Evolutionary conservation across 306 rosid species (phyloP).

Genomic region (Vigna angularis): DNA sequence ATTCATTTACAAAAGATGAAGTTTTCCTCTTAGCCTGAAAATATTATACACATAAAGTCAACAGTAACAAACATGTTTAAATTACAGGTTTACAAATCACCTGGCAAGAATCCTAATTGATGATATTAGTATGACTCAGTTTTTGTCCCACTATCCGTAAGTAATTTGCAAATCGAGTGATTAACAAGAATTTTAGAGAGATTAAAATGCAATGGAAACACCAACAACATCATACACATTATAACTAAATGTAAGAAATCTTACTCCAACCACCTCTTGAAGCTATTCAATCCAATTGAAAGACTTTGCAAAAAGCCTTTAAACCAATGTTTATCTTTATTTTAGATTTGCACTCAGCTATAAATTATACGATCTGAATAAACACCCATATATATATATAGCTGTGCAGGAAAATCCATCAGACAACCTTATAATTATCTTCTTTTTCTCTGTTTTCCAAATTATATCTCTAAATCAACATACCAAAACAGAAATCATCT

Average conservation of each 20-base stretch:
- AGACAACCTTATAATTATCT: background rate
- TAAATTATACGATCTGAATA: background rate
- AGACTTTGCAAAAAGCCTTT: background rate
- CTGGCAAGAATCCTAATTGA: constrained; percentile 36
- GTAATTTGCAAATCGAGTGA: constrained; percentile 19
- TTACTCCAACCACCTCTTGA: background rate
- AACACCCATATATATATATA: background rate
- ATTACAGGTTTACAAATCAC: constrained; percentile 14
- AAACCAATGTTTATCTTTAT: background rate
- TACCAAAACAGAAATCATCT: constrained; percentile 15
- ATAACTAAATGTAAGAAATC: background rate
- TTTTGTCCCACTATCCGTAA: constrained; percentile 1
- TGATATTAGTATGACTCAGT: constrained; percentile 25
- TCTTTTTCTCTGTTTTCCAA: background rate
- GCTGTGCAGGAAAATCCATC: background rate
- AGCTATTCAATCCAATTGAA: constrained; percentile 7
- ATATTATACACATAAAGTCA: constrained; percentile 17
- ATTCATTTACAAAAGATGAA: constrained; percentile 59
- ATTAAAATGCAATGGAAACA: constrained; percentile 27
- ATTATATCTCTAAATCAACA: background rate
- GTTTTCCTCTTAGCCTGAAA: constrained; percentile 85
- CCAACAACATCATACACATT: background rate
- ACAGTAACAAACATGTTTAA: background rate
- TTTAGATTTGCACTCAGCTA: background rate
- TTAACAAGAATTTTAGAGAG: constrained; percentile 19